Evolutionary conservation across 129 eudicot species (phyloP).

Genomic region (sunflower (Helianthus annuus)): DNA sequence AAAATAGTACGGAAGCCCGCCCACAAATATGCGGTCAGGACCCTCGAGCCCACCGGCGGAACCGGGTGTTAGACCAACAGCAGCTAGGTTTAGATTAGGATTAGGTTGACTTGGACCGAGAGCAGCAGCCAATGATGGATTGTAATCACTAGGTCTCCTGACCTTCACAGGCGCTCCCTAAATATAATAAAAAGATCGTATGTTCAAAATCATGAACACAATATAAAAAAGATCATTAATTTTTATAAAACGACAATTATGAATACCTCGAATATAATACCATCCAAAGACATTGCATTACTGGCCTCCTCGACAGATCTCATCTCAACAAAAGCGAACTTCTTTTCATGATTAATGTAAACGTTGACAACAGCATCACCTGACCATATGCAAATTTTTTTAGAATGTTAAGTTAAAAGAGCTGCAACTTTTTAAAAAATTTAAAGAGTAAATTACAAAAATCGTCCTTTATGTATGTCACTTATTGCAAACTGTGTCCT

Average conservation of each 20-base stretch:
- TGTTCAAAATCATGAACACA: no score
- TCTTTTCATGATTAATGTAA: conserved; percentile 93
- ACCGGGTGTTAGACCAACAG: conserved; percentile 95
- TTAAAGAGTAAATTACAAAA: no score
- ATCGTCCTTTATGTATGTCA: no score
- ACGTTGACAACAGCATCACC: conserved; percentile 99
- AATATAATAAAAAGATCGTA: no score
- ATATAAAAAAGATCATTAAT: background rate
- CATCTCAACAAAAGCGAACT: conserved; percentile 99
- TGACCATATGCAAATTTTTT: conserved; percentile 15
- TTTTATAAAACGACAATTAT: background rate
- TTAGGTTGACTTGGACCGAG: conserved; percentile 99
- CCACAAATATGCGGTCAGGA: conserved; percentile 98
- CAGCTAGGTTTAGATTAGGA: conserved; percentile 84
- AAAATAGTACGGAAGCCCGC: conserved; percentile 95
- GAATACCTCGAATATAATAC: conserved; percentile 83
- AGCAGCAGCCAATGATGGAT: conserved; percentile 92
- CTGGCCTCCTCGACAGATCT: conserved; percentile 99
- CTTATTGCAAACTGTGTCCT: no score
- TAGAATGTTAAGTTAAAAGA: background rate
- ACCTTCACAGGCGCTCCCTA: conserved; percentile 98
- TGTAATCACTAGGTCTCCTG: conserved; percentile 95
- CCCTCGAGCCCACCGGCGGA: conserved; percentile 99
- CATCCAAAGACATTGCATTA: conserved; percentile 97
- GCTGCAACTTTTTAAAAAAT: background rate